phyloP scores from a whole-genome alignment of 352 stramenopile species.

The Thraustotheca clavata region DNA sequence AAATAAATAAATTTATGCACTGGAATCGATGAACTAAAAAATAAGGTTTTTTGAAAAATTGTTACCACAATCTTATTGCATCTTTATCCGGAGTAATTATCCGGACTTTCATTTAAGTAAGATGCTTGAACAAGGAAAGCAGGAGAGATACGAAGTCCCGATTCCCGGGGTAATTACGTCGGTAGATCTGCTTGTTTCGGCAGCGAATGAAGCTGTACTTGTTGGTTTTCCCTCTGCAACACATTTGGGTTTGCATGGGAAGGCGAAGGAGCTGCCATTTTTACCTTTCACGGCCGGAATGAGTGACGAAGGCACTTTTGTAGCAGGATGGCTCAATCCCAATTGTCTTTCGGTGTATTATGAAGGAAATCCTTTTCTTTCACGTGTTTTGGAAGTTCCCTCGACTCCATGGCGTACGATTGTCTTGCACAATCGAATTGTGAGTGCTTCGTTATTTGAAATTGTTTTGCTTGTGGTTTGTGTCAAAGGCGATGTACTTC shows the following conservation, averaged over 20 bases:
- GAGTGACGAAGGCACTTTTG: not conserved
- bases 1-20: too few relatives aligned
- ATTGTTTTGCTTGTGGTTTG: conserved; percentile 13
- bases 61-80: too few relatives aligned
- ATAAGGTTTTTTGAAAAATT: too few relatives aligned
- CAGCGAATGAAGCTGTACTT: not conserved
- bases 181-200: not conserved
- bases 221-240: not conserved
- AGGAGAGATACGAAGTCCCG: not conserved
- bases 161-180: not conserved
- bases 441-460: conserved; percentile 11
- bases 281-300: not conserved
- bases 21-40: too few relatives aligned
- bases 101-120: not conserved
- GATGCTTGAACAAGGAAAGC: not conserved
- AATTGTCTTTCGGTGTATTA: conserved; percentile 11
- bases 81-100: too few relatives aligned
- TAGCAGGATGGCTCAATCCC: not conserved
- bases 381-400: conserved; percentile 1
- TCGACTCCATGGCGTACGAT: conserved; percentile 10
- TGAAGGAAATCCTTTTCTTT: conserved; percentile 6
- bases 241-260: not conserved
- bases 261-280: not conserved
- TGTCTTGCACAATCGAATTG: not conserved
- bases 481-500: not conserved